Percentiles rank a stretch among this genome's conserved stretches.
Conservation (phyloP, 2,329 filamentous ascomycete species). For the Exophiala phaeomuriformis region DNA sequence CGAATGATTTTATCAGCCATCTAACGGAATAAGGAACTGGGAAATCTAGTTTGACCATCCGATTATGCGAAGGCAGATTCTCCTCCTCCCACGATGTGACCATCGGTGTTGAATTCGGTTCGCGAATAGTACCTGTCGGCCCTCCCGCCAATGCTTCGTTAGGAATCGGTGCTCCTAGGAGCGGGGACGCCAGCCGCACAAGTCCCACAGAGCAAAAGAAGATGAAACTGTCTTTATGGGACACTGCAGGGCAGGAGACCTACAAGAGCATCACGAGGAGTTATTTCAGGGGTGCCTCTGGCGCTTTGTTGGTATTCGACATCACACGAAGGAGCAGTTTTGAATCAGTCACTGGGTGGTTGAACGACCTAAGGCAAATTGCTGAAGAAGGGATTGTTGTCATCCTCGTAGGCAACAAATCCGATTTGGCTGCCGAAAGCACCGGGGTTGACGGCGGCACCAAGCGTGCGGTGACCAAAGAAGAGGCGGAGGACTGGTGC, state of each 20-base stretch:
- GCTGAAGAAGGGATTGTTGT: constrained; percentile 94
- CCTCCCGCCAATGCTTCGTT: constrained; percentile 63
- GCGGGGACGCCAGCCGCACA: neutral
- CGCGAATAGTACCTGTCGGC: constrained; percentile 82
- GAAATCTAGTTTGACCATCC: constrained; percentile 86
- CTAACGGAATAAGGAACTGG: constrained; percentile 46
- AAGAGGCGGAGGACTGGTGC: constrained; percentile 89
- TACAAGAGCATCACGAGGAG: constrained; percentile 94
- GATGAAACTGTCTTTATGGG: constrained; percentile 63
- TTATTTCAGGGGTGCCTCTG: constrained; percentile 78
- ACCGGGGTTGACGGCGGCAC: constrained; percentile 37
- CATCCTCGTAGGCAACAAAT: constrained; percentile 91
- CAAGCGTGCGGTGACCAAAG: constrained; percentile 64
- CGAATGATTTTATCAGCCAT: neutral
- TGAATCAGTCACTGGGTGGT: constrained; percentile 81
- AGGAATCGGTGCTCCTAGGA: constrained; percentile 43
- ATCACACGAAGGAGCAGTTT: constrained; percentile 82
- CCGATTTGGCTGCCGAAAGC: constrained; percentile 57
- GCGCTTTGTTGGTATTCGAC: constrained; percentile 85
- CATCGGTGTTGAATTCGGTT: constrained; percentile 94
- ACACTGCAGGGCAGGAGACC: constrained; percentile 92
- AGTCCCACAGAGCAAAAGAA: constrained; percentile 25
- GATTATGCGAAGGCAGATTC: constrained; percentile 94
- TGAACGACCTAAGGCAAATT: constrained; percentile 87
- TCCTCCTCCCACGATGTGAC: constrained; percentile 92